A percentile compares a stretch with the other conserved stretches of the same genome.
Evolutionary conservation across 2,329 filamentous ascomycete species (phyloP).

Genomic region (Ramularia collo-cygni): DNA sequence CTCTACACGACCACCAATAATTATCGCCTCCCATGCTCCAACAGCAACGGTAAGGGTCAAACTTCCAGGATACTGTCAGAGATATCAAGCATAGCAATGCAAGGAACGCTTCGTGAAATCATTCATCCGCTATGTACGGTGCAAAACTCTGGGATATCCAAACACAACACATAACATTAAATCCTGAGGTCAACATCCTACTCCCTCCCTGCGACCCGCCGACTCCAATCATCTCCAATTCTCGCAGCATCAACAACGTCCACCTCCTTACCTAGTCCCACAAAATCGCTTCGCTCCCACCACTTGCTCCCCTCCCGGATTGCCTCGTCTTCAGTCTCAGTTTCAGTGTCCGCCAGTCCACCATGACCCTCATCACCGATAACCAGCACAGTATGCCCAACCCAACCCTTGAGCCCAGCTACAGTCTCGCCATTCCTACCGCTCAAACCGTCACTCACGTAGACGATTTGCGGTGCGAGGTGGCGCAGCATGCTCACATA

Average conservation of each 20-base stretch:
- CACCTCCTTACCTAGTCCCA: slow-evolving; percentile 79
- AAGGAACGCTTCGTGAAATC: too few species aligned
- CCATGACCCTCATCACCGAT: slow-evolving; percentile 69
- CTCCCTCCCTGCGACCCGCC: slow-evolving; percentile 61
- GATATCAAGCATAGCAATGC: too few species aligned
- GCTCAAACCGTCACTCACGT: slow-evolving; percentile 64
- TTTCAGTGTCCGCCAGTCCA: slow-evolving; percentile 74
- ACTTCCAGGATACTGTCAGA: too few species aligned
- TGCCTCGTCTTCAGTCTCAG: slow-evolving; percentile 55
- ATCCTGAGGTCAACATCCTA: too few species aligned
- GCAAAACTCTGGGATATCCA: too few species aligned
- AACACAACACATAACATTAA: too few species aligned
- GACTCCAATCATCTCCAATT: slow-evolving; percentile 79
- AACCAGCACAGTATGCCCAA: slow-evolving; percentile 55
- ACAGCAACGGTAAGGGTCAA: too few species aligned
- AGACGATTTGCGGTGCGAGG: slow-evolving; percentile 76
- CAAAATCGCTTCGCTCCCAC: slow-evolving; percentile 75
- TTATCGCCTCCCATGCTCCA: too few species aligned
- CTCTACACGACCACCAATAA: too few species aligned
- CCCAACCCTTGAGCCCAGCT: slow-evolving; percentile 58
- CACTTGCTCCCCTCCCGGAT: slow-evolving; percentile 48
- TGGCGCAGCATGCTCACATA: slow-evolving; percentile 83
- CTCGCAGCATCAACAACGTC: slow-evolving; percentile 78
- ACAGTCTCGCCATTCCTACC: slow-evolving; percentile 69
- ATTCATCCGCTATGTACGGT: too few species aligned